Conservation (phyloP, 768 basidiomycete genomes). For the Amyloporia xantha region DNA sequence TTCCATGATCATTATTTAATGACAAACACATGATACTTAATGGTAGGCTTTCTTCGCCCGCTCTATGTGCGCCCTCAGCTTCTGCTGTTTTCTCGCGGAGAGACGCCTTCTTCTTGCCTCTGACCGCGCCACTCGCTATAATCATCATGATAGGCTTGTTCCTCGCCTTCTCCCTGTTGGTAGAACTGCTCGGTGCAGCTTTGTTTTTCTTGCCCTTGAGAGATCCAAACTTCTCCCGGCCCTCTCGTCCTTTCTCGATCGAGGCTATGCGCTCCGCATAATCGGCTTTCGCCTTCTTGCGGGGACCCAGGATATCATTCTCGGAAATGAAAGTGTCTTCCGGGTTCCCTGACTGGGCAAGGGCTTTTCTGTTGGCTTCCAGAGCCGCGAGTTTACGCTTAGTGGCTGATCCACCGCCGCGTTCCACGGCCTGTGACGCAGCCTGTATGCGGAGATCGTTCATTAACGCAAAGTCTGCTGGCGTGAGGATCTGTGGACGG, state of each 20-base stretch:
- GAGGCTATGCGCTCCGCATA: constrained; percentile 90
- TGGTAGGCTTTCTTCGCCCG: constrained; percentile 47
- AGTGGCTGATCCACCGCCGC: constrained; percentile 62
- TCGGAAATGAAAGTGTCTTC: constrained; percentile 75
- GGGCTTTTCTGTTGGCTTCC: constrained; percentile 61
- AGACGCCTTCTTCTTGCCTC: constrained; percentile 77
- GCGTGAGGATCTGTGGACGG: constrained; percentile 80
- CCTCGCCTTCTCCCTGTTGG: constrained; percentile 86
- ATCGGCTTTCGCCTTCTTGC: constrained; percentile 88
- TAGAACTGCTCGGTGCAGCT: constrained; percentile 73
- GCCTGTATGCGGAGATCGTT: constrained; percentile 84
- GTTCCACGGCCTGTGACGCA: constrained; percentile 62
- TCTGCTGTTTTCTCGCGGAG: constrained; percentile 77
- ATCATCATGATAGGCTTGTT: constrained; percentile 98
- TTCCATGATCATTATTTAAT: too few species aligned
- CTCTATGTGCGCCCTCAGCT: constrained; percentile 69
- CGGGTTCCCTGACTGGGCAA: constrained; percentile 35
- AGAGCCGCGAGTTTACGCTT: constrained; percentile 87
- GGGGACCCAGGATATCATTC: constrained; percentile 85
- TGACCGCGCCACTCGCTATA: constrained; percentile 66
- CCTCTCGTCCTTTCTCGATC: constrained; percentile 1
- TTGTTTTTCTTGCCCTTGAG: constrained; percentile 90
- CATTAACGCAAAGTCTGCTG: constrained; percentile 90
- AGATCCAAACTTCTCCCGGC: constrained; percentile 40
- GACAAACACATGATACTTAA: not conserved